phyloP scores from a whole-genome alignment of 2,329 filamentous ascomycete species.

The Leptographium wingfieldii region DNA sequence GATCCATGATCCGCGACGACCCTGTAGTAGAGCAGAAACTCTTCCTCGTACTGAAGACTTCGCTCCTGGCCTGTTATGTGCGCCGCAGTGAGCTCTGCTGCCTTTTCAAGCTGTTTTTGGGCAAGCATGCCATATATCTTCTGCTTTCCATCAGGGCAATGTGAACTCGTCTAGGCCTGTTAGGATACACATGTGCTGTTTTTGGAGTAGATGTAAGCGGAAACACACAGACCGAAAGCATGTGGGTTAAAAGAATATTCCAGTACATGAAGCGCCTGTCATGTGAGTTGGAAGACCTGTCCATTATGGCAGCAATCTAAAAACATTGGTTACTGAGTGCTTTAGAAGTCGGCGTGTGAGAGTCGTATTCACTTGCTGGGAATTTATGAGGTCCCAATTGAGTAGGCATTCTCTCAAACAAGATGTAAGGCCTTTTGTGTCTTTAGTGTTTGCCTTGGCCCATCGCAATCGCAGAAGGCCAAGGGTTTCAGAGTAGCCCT shows the following conservation, averaged over 20 bases:
- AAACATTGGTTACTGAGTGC: neutral
- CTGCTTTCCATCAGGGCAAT: conserved; percentile 34
- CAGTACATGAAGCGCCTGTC: conserved; percentile 39
- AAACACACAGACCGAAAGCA: conserved; percentile 32
- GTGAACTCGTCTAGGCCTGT: conserved; percentile 28
- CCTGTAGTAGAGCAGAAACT: conserved; percentile 36
- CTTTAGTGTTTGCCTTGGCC: conserved; percentile 40
- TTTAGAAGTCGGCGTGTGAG: neutral
- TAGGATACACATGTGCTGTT: conserved; percentile 3
- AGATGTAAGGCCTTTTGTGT: conserved; percentile 21
- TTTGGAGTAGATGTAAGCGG: neutral
- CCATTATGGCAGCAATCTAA: conserved; percentile 41
- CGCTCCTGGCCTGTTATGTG: conserved; percentile 10
- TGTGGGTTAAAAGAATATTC: conserved; percentile 40
- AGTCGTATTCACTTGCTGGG: conserved; percentile 34
- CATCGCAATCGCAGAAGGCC: conserved; percentile 36
- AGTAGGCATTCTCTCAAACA: conserved; percentile 41
- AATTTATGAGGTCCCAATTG: conserved; percentile 42
- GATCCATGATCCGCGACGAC: conserved; percentile 31
- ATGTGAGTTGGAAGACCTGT: conserved; percentile 32
- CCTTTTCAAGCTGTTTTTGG: conserved; percentile 37
- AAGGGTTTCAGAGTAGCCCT: conserved; percentile 33
- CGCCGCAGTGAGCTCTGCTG: conserved; percentile 18
- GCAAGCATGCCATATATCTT: conserved; percentile 39
- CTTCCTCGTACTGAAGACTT: conserved; percentile 33